Conservation (phyloP, 805 yeast species). For the Saturnispora ahearnii region DNA sequence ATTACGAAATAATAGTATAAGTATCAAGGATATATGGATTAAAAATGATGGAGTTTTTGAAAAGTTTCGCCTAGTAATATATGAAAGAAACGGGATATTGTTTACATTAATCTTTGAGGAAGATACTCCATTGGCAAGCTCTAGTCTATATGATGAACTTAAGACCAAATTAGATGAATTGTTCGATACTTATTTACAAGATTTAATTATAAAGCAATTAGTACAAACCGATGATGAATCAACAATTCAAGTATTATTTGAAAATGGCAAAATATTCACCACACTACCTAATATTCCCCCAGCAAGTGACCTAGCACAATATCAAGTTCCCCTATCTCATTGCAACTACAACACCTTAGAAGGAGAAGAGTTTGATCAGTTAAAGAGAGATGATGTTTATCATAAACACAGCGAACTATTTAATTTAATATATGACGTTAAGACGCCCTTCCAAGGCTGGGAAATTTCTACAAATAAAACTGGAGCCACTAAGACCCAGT, state of each 20-base stretch:
- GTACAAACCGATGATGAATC: constrained; percentile 14
- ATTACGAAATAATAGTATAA: not conserved
- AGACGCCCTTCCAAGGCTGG: constrained; percentile 2
- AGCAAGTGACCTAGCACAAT: constrained; percentile 1
- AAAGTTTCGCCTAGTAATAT: constrained; percentile 18
- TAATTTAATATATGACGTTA: not conserved
- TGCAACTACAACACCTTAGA: not conserved
- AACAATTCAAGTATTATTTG: constrained; percentile 17
- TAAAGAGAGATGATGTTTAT: constrained; percentile 10
- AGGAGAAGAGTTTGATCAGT: constrained; percentile 14
- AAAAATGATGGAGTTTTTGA: not conserved
- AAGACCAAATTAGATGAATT: constrained; percentile 16
- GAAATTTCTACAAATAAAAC: constrained; percentile 1
- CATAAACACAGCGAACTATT: not conserved
- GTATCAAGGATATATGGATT: not conserved
- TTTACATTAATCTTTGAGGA: constrained; percentile 18
- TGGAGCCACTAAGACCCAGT: not conserved
- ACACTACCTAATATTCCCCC: constrained; percentile 24
- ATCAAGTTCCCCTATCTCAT: constrained; percentile 9
- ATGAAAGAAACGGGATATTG: constrained; percentile 26
- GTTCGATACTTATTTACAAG: constrained; percentile 20
- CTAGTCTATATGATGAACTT: constrained; percentile 11
- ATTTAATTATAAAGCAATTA: constrained; percentile 20
- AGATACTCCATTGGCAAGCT: not conserved
- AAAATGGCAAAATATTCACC: constrained; percentile 17